These are phyloP conservation scores for Takakia lepidozioides DNA, from an alignment of 225 moss, liverwort and hornwort species.

Conservation along the genomic window DNA sequence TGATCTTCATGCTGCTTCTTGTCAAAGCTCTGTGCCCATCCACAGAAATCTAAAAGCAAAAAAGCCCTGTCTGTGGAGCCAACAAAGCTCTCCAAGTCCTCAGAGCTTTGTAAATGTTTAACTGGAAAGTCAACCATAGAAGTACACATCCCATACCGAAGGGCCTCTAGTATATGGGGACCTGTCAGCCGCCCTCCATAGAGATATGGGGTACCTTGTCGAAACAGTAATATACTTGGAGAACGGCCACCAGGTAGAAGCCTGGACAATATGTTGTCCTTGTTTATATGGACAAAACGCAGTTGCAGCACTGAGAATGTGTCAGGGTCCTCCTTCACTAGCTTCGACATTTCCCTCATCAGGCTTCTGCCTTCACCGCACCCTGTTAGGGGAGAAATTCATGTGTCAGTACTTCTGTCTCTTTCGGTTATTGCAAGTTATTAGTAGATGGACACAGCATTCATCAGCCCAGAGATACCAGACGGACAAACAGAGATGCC, in stretches of 20 bases:
- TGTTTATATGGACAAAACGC: slow-evolving; percentile 17
- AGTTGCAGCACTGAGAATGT: slow-evolving; percentile 11
- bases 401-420: background rate
- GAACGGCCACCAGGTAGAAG: slow-evolving; percentile 6
- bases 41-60: slow-evolving; percentile 32
- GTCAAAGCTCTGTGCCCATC: slow-evolving; percentile 13
- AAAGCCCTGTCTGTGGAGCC: slow-evolving; percentile 25
- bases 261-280: slow-evolving; percentile 12
- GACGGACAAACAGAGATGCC: background rate
- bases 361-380: slow-evolving; percentile 36
- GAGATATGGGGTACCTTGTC: slow-evolving; percentile 13
- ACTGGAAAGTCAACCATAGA: slow-evolving; percentile 9
- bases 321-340: slow-evolving; percentile 13
- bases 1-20: slow-evolving; percentile 7
- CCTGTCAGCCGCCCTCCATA: slow-evolving; percentile 17
- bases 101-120: slow-evolving; percentile 5
- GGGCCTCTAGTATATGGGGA: slow-evolving; percentile 17
- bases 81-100: slow-evolving; percentile 9
- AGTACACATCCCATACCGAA: slow-evolving; percentile 17
- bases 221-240: slow-evolving; percentile 22
- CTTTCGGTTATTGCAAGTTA: background rate
- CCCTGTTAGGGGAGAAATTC: slow-evolving; percentile 10
- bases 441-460: background rate
- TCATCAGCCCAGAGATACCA: background rate
- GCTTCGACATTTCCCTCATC: slow-evolving; percentile 16